Evolutionary conservation across 495 filamentous ascomycete genomes (phyloP), one percentile per base, ranked within the genome.

Genomic region (Hypoxylon rickii): DNA sequence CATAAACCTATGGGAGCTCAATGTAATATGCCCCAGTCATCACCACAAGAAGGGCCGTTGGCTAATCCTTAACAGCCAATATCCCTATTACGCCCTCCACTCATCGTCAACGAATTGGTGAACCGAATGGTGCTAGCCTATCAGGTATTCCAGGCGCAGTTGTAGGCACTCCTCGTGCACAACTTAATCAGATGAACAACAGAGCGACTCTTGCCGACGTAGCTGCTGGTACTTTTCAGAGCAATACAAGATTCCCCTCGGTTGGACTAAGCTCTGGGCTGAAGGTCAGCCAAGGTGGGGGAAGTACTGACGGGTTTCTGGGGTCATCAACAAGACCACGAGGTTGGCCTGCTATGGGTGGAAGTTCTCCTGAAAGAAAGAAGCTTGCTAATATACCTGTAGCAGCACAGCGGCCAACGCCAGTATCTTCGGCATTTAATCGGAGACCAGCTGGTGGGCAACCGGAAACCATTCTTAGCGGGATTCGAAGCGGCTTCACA

Each of bases 71-170:
- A 36, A 7, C 42, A 69, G 66, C 38, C 15, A 58, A 67, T 18
- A 29, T 63, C 10, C 64, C 66, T n/a, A 18, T 64, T 8, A 69
- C 66, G 0, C 66, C 66, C n/a, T 69, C 66, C 16, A 69, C 54
- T n/a, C 66, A 69, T 51, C 51, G 66, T 3, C 64, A 65, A 40
- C 60, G 66, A n/a, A 17, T 69, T 22, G 55, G 58, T 13, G 55
- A 67, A 4, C 31, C 64, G 4, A 31, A 36, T 24, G 34, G 48
- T 36, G 59, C 61, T 8, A 61, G 66, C 29, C 39, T 69, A 33
- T 65, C 66, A 11, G 58, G 46, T 2, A 58, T 69, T 44, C 66
- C 66, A 12, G 66, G 66, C 20, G 54, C 67, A 4, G 66, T 69
- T 13, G 37, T 36, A 8, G 66, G 66, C 4, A 65, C 61, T 13